A percentile compares a stretch with the other conserved stretches of the same genome.
Conservation (phyloP, 1,139 yeast species). For the Yamadazyma pseudoaaseri region DNA sequence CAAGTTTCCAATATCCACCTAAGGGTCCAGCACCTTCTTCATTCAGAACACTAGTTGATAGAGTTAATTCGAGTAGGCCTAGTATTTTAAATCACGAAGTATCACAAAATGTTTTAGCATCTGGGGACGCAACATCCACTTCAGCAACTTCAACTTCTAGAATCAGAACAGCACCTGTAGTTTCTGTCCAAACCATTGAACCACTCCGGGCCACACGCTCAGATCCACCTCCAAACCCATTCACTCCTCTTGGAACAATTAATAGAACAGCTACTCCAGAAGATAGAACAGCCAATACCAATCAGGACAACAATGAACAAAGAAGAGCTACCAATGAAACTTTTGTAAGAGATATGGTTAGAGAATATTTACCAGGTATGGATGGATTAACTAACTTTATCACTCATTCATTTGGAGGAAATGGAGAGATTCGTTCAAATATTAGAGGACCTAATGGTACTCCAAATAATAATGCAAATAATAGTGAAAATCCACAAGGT, state of each 20-base stretch:
- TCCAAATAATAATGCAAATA: neutral
- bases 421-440: conserved; percentile 4
- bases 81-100: conserved; percentile 40
- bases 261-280: neutral
- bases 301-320: neutral
- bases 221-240: neutral
- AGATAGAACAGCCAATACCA: neutral
- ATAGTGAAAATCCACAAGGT: neutral
- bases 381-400: conserved; percentile 15
- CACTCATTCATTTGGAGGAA: conserved; percentile 15
- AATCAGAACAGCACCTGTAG: conserved; percentile 3
- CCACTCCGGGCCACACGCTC: neutral
- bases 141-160: conserved; percentile 3
- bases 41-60: conserved; percentile 27
- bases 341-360: conserved; percentile 6
- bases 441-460: neutral
- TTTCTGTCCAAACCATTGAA: conserved; percentile 7
- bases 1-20: conserved; percentile 30
- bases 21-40: conserved; percentile 23
- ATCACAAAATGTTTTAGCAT: conserved; percentile 35
- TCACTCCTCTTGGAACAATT: neutral
- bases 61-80: conserved; percentile 37
- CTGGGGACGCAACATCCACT: conserved; percentile 17
- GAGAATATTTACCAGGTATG: conserved; percentile 9
- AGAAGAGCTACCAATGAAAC: conserved; percentile 2